Percentiles rank a stretch among this genome's conserved stretches.
phyloP scores from a whole-genome alignment of 1,139 yeast genomes.

The Diutina sp. region DNA sequence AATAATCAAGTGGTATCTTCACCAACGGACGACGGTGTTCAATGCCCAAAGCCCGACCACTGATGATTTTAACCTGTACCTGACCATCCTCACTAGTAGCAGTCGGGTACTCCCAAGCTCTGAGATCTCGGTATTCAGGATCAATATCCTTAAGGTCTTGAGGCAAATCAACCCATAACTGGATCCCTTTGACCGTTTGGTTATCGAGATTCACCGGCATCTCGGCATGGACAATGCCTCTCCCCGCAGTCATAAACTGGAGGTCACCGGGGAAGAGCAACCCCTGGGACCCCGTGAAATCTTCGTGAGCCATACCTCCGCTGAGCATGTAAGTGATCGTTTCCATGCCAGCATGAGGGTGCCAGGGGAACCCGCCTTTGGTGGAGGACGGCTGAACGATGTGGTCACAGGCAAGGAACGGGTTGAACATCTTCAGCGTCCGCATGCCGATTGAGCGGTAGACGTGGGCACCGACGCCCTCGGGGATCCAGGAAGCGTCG shows the following conservation, averaged over 20 bases:
- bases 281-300: constrained; percentile 77
- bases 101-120: constrained; percentile 56
- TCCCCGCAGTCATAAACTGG: constrained; percentile 93
- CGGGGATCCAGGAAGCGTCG: constrained; percentile 19
- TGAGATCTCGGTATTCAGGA: constrained; percentile 75
- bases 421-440: constrained; percentile 60
- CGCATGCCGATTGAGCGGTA: constrained; percentile 57
- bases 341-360: constrained; percentile 89
- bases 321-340: constrained; percentile 65
- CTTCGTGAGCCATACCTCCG: constrained; percentile 84
- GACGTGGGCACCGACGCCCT: constrained; percentile 69
- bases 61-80: constrained; percentile 57
- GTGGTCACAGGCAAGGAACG: constrained; percentile 78
- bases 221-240: constrained; percentile 76
- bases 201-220: constrained; percentile 63
- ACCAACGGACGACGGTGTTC: constrained; percentile 68
- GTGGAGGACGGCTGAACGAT: constrained; percentile 26
- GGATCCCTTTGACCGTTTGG: constrained; percentile 55
- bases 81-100: constrained; percentile 54
- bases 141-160: constrained; percentile 48
- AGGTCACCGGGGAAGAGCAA: constrained; percentile 73
- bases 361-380: constrained; percentile 73
- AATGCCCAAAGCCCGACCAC: constrained; percentile 68
- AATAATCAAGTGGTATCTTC: constrained; percentile 71
- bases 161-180: constrained; percentile 88